Base-by-base conservation (phyloP, 2,329 filamentous ascomycete genomes). In the Fusarium sp. region DNA sequence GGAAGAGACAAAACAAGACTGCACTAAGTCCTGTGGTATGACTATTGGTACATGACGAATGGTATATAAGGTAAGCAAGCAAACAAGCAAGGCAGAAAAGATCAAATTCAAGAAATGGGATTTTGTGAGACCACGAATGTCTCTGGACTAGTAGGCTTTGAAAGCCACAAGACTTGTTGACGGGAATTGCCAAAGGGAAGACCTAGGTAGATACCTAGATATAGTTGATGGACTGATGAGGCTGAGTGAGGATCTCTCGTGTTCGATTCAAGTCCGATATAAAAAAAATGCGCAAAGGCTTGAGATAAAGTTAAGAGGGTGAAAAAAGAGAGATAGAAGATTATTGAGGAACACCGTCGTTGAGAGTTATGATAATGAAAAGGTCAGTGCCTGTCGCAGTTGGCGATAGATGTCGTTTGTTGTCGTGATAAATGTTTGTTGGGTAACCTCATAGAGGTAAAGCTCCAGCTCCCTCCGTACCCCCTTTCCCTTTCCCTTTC, bases 1-100 rank as follows among this genome's bases (percentile, higher is more conserved):
- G 22, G 47, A 30, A 41, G 39, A 65, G 32, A 58, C 56, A 60
- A 68, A 72, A 14, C 32, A 65, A 75, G 68, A 54, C 62, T 59
- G 24, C 34, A 30, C 13, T 38, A 55, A 30, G 58, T 55, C 70
- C 62, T 63, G 48, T 60, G 59, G 50, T 68, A 67, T 61, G 65
- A 70, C 42, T 76, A 75, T 74, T 68, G 70, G 62, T 77, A 77
- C 73, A 65, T 36, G 38, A 71, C 65, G 70, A 73, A 77, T 74
- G 70, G 73, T 75, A 77, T 75, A 77, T 57, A 50, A 48, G 45
- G 45, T 26, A 68, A n/a, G 28, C 30, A 51, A 34, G 30, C 48
- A 51, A 51, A 24, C 48, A 51, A 50, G 61, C 47, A 20, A 58
- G 58, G 44, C 24, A 55, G 28, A 41, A 20, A 34, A 44, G 45